These are phyloP conservation scores for Claviceps fusiformis DNA, from an alignment of 2,329 filamentous ascomycete genomes.

Conservation along the genomic window DNA sequence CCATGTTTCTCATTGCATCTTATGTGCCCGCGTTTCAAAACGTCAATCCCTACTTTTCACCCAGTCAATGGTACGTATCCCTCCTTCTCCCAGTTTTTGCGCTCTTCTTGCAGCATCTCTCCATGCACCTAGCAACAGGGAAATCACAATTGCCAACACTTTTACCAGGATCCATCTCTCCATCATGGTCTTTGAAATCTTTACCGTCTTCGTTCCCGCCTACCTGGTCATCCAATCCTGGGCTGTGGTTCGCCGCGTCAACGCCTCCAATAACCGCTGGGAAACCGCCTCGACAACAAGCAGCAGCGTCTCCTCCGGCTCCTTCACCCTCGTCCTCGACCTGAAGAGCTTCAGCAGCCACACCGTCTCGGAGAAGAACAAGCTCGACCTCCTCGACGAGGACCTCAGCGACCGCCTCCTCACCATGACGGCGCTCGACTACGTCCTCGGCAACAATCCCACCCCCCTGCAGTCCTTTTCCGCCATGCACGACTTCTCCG, in stretches of 20 bases:
- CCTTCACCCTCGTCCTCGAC: not conserved
- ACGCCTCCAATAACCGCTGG: constrained; percentile 8
- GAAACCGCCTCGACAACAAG: constrained; percentile 5
- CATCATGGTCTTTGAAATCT: constrained; percentile 46
- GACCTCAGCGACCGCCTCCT: constrained; percentile 28
- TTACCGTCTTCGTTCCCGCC: constrained; percentile 47
- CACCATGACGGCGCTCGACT: constrained; percentile 48
- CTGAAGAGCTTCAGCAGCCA: constrained; percentile 8
- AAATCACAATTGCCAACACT: not conserved
- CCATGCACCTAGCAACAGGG: too few relatives aligned
- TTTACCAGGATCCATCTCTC: constrained; percentile 29
- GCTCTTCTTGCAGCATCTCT: not conserved
- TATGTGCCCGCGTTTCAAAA: constrained; percentile 33
- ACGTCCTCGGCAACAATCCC: constrained; percentile 42
- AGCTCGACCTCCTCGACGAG: constrained; percentile 4
- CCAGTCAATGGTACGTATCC: constrained; percentile 44
- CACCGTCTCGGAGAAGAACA: constrained; percentile 4
- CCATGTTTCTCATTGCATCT: constrained; percentile 49
- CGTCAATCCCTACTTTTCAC: constrained; percentile 39
- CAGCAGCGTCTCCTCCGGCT: not conserved
- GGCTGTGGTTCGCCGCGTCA: constrained; percentile 18
- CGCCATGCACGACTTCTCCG: constrained; percentile 51
- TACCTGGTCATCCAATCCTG: constrained; percentile 34
- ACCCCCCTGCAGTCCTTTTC: constrained; percentile 49
- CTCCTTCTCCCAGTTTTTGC: constrained; percentile 15